phyloP scores from a whole-genome alignment of 441 rosid species.

The Mallotus japonicus region DNA sequence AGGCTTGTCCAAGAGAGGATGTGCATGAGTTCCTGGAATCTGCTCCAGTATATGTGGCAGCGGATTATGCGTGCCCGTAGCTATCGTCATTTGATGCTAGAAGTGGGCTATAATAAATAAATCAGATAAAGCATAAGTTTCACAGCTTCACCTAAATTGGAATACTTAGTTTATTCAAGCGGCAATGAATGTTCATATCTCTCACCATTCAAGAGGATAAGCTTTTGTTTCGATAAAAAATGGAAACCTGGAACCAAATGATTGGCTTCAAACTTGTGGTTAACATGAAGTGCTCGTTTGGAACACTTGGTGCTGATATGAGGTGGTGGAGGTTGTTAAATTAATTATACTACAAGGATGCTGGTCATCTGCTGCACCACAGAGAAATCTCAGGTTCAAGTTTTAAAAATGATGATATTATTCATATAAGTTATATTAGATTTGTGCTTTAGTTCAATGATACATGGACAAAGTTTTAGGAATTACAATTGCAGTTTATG shows the following conservation, averaged over 20 bases:
- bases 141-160: not conserved
- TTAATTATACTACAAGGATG: not conserved
- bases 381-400: not conserved
- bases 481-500: not conserved
- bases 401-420: not conserved
- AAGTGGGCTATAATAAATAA: conserved; percentile 50
- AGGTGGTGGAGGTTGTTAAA: conserved; percentile 4
- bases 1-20: conserved; percentile 83
- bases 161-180: not conserved
- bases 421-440: not conserved
- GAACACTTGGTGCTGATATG: not conserved
- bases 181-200: not conserved
- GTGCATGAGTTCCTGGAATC: conserved; percentile 52
- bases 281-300: conserved; percentile 9
- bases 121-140: conserved; percentile 18
- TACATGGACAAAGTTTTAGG: not conserved
- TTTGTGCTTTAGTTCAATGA: not conserved
- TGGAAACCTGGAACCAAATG: conserved; percentile 8
- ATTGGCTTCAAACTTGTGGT: not conserved
- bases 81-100: conserved; percentile 90
- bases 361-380: not conserved
- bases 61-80: conserved; percentile 74
- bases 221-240: not conserved
- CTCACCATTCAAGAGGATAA: not conserved
- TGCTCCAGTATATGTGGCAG: conserved; percentile 67